Evolutionary conservation across 345 rosid genomes (phyloP).

Genomic region (Salix viminalis): DNA sequence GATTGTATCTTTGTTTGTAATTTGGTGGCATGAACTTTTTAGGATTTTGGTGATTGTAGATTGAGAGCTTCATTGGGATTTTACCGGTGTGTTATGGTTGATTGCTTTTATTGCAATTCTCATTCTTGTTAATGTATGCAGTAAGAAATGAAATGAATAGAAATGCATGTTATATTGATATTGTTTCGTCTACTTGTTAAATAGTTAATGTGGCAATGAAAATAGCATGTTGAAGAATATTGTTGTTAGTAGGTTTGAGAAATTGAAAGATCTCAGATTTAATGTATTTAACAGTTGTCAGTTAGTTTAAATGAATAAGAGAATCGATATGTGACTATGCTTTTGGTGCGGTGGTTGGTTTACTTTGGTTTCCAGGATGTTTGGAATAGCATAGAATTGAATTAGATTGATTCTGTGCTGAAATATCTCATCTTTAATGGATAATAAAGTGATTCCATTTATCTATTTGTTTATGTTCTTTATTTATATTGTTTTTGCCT

Average conservation of each 20-base stretch:
- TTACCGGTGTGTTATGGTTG: not conserved
- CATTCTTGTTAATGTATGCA: not conserved
- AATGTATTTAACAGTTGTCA: not conserved
- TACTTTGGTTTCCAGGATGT: not conserved
- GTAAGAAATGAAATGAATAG: not conserved
- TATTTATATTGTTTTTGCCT: no score
- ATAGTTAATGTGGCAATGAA: not conserved
- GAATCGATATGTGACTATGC: not conserved
- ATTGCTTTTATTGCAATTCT: not conserved
- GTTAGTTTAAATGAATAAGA: not conserved
- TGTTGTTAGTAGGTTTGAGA: not conserved
- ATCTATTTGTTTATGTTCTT: no score
- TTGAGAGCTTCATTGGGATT: not conserved
- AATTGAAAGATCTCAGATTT: not conserved
- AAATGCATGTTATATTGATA: not conserved
- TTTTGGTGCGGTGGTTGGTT: not conserved
- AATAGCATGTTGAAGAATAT: not conserved
- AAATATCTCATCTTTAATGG: no score
- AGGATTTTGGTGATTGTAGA: slow-evolving; percentile 1
- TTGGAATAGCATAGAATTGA: no score
- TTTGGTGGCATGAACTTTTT: not conserved
- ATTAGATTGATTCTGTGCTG: no score
- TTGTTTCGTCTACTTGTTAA: not conserved
- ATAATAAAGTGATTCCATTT: no score
- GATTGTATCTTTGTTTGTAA: not conserved